Evolutionary conservation across 2,329 filamentous ascomycete genomes (phyloP).

Genomic region (Xylariaceae sp.): DNA sequence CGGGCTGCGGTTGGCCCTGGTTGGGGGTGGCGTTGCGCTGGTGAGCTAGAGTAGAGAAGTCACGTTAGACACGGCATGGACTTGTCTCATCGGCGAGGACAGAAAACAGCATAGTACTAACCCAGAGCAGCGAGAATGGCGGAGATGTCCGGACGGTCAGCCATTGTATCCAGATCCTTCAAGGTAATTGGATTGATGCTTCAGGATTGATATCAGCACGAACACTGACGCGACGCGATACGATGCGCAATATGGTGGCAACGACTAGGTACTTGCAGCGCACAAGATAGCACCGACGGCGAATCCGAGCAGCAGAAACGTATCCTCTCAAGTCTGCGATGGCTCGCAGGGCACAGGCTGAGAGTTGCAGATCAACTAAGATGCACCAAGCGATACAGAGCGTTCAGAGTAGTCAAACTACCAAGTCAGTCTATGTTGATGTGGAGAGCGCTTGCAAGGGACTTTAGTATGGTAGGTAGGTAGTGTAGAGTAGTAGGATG

Average conservation of each 20-base stretch:
- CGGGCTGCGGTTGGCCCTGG: conserved; percentile 38
- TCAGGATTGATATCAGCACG: background rate
- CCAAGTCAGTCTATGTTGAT: conserved; percentile 15
- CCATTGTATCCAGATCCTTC: conserved; percentile 32
- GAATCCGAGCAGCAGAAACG: conserved; percentile 5
- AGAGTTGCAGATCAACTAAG: conserved; percentile 15
- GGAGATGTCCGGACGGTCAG: conserved; percentile 39
- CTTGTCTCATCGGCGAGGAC: background rate
- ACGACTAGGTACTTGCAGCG: conserved; percentile 5
- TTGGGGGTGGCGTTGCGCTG: conserved; percentile 41
- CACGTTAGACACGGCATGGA: conserved; percentile 20
- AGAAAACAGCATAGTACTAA: conserved; percentile 29
- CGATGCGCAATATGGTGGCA: conserved; percentile 11
- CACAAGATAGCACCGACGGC: conserved; percentile 2
- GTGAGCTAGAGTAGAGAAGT: conserved; percentile 34
- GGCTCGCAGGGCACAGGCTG: conserved; percentile 12
- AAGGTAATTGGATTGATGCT: background rate
- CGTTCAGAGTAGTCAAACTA: conserved; percentile 17
- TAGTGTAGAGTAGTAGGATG: no score
- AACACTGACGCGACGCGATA: conserved; percentile 5
- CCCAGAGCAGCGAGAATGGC: conserved; percentile 46
- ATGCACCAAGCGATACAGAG: conserved; percentile 16
- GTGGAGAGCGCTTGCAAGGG: conserved; percentile 11
- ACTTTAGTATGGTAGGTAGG: conserved; percentile 3
- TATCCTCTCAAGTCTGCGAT: conserved; percentile 1